phyloP scores from a whole-genome alignment of 305 asterid species.

The Fraxinus baroniana region DNA sequence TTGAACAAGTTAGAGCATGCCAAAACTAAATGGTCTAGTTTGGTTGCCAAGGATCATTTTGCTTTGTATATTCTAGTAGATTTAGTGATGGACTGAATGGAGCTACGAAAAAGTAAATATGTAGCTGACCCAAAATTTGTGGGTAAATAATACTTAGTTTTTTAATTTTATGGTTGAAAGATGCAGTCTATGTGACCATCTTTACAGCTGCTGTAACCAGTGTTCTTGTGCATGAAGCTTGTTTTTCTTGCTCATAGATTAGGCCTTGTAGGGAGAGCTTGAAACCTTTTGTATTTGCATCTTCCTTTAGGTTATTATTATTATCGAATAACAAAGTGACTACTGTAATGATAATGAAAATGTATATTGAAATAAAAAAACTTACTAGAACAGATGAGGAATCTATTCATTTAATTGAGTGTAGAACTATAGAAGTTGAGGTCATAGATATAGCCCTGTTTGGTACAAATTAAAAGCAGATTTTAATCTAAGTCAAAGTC shows the following conservation, averaged over 20 bases:
- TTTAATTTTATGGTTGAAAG: neutral
- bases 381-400: neutral
- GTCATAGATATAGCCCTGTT: neutral
- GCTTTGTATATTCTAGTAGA: neutral
- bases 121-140: neutral
- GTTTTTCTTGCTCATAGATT: neutral
- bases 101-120: neutral
- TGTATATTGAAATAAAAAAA: neutral
- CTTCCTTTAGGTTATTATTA: neutral
- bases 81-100: neutral
- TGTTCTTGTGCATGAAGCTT: neutral
- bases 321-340: neutral
- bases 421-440: neutral
- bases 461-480: no score
- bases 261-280: neutral
- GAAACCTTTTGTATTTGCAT: neutral
- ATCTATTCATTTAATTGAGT: no score
- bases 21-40: neutral
- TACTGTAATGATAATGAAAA: neutral
- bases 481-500: no score
- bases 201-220: neutral
- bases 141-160: neutral
- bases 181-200: neutral
- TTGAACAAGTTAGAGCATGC: neutral
- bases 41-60: neutral